A percentile compares a stretch with the other conserved stretches of the same genome.
Conservation (phyloP, 2,329 filamentous ascomycete genomes). For the Talaromyces sp. region DNA sequence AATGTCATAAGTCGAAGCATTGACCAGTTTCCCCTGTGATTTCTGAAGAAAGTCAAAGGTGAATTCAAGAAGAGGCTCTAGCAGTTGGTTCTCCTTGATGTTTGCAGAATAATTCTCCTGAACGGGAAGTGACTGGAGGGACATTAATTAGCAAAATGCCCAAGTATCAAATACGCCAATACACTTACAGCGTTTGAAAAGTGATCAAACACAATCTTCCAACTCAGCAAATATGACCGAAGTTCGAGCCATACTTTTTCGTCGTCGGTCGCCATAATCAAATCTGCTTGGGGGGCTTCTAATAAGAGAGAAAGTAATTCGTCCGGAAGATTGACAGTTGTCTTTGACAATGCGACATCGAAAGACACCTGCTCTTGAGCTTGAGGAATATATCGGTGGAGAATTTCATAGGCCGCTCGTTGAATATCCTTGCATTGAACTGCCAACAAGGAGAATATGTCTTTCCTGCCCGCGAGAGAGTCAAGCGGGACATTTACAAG, state of each 20-base stretch:
- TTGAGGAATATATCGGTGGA: conserved; percentile 74
- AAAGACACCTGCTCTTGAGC: conserved; percentile 78
- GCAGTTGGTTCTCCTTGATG: conserved; percentile 67
- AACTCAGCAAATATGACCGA: conserved; percentile 78
- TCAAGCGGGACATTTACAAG: conserved; percentile 60
- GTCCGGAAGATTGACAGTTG: conserved; percentile 66
- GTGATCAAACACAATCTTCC: conserved; percentile 85
- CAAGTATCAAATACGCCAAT: neutral
- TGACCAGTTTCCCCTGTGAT: conserved; percentile 64
- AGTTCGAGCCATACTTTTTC: conserved; percentile 62
- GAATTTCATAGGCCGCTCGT: conserved; percentile 70
- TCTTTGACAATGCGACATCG: conserved; percentile 55
- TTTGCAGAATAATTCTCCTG: conserved; percentile 74
- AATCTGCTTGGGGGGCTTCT: conserved; percentile 68
- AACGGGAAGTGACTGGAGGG: conserved; percentile 64
- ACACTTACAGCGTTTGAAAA: conserved; percentile 60
- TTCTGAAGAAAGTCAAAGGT: conserved; percentile 81
- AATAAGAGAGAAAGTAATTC: conserved; percentile 80
- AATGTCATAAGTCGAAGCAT: conserved; percentile 66
- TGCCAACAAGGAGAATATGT: conserved; percentile 71
- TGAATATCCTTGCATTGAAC: conserved; percentile 72
- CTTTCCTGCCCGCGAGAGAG: conserved; percentile 58
- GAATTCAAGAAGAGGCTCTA: conserved; percentile 68
- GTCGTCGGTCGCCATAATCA: conserved; percentile 61
- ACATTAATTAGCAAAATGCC: neutral